Conservation (phyloP, 805 yeast species). For the Nakazawaea ishiwadae region DNA sequence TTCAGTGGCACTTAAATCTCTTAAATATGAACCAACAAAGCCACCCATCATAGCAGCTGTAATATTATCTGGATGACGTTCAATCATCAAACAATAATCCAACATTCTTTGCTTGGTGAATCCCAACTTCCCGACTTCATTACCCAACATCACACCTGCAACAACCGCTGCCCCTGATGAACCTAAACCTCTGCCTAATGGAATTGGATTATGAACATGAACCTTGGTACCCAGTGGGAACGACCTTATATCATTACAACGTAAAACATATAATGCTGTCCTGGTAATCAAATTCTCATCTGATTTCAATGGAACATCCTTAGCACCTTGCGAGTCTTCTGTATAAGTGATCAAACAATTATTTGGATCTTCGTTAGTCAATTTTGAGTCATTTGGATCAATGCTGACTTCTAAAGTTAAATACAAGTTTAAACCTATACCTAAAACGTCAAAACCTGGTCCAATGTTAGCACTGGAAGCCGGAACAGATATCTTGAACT, state of each 20-base stretch:
- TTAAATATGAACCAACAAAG: conserved; percentile 90
- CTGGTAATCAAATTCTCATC: conserved; percentile 85
- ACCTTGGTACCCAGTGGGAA: conserved; percentile 85
- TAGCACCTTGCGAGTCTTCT: conserved; percentile 71
- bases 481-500: conserved; percentile 72
- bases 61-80: conserved; percentile 97
- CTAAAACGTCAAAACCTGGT: conserved; percentile 96
- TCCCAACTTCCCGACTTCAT: conserved; percentile 71
- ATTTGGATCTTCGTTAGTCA: conserved; percentile 53
- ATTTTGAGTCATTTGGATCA: conserved; percentile 41
- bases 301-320: conserved; percentile 69
- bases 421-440: conserved; percentile 78
- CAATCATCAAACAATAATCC: conserved; percentile 95
- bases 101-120: conserved; percentile 77
- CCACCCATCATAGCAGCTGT: conserved; percentile 99
- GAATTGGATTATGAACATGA: conserved; percentile 85
- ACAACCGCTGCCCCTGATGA: conserved; percentile 98
- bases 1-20: conserved; percentile 73
- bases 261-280: conserved; percentile 85
- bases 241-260: conserved; percentile 69
- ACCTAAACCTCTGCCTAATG: conserved; percentile 94
- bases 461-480: conserved; percentile 98
- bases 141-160: conserved; percentile 90
- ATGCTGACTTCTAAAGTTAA: conserved; percentile 66
- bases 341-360: conserved; percentile 69